Conservation (phyloP, 345 rosid genomes). For the Lepidium africanum region DNA sequence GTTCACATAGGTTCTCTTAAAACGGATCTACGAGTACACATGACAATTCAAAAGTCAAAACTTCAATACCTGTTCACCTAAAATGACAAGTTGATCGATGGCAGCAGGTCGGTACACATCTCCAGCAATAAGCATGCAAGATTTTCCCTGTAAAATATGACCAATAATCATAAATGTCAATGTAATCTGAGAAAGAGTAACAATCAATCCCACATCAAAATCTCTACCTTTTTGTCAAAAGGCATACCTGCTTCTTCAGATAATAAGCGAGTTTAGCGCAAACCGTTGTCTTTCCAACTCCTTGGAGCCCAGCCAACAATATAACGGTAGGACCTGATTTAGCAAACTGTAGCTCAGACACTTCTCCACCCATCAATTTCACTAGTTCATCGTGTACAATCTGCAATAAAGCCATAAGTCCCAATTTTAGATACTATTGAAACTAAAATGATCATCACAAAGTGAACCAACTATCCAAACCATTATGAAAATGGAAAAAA, state of each 20-base stretch:
- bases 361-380: conserved; percentile 98
- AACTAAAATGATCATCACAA: neutral
- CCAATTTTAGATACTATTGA: neutral
- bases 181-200: conserved; percentile 1
- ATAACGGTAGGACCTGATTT: conserved; percentile 82
- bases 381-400: conserved; percentile 86
- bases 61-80: conserved; percentile 76
- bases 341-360: conserved; percentile 76
- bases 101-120: conserved; percentile 99
- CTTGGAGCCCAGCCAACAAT: conserved; percentile 92
- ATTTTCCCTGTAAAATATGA: conserved; percentile 56
- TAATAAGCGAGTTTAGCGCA: conserved; percentile 89
- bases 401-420: conserved; percentile 31
- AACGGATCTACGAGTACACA: neutral
- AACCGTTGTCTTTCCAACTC: conserved; percentile 97
- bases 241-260: conserved; percentile 78
- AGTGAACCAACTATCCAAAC: no score
- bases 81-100: conserved; percentile 89
- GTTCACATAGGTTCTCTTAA: neutral
- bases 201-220: neutral
- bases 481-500: no score
- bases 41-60: conserved; percentile 1
- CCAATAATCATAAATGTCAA: neutral
- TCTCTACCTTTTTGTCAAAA: neutral
- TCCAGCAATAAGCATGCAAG: conserved; percentile 95